A percentile compares a stretch with the other conserved stretches of the same genome.
Evolutionary conservation across 768 basidiomycete species (phyloP).

Genomic region (Clavulina sp.): DNA sequence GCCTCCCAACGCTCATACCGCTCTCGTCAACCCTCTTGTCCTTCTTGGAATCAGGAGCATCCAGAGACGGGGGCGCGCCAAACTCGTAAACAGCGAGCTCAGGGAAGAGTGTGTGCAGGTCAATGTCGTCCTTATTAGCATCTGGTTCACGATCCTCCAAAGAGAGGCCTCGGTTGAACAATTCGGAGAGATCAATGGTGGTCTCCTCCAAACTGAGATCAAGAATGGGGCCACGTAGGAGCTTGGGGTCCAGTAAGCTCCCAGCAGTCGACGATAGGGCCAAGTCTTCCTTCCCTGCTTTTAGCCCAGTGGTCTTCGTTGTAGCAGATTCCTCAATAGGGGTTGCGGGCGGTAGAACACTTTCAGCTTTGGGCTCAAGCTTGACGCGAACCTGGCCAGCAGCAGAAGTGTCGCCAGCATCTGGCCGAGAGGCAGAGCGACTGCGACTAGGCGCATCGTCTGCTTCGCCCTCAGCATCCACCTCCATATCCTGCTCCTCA

Average conservation of each 20-base stretch:
- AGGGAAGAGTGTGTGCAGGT: conserved; percentile 57
- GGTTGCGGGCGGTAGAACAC: not conserved
- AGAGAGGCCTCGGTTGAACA: conserved; percentile 5
- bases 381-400: not conserved
- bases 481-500: too few relatives aligned
- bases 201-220: conserved; percentile 7
- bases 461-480: conserved; percentile 11
- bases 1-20: conserved; percentile 38
- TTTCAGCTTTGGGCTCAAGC: not conserved
- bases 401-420: not conserved
- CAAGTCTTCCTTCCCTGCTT: not conserved
- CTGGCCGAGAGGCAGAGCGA: not conserved
- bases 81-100: conserved; percentile 44
- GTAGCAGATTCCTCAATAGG: not conserved
- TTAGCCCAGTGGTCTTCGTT: not conserved
- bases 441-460: conserved; percentile 8
- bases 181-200: conserved; percentile 10
- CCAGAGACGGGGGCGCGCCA: conserved; percentile 21
- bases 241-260: conserved; percentile 4
- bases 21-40: conserved; percentile 63
- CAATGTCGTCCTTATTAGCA: conserved; percentile 4
- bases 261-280: conserved; percentile 1
- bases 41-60: conserved; percentile 23
- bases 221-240: conserved; percentile 10
- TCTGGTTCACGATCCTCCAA: not conserved